Percentiles rank a stretch among this genome's conserved stretches.
These are phyloP conservation scores for Lasiodiplodia gonubiensis DNA, from an alignment of 2,329 filamentous ascomycete genomes.

Conservation along the genomic window DNA sequence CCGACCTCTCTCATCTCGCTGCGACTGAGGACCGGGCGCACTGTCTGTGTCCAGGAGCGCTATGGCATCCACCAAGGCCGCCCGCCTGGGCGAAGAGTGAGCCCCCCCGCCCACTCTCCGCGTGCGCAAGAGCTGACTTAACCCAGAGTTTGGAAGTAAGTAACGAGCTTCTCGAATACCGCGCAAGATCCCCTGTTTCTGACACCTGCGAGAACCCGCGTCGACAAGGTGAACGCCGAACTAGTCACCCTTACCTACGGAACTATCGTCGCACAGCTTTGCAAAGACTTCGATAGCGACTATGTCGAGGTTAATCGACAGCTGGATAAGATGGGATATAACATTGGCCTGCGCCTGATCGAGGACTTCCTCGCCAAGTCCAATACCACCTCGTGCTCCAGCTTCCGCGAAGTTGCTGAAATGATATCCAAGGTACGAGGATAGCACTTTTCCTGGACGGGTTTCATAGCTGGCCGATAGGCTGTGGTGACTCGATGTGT, in stretches of 20 bases:
- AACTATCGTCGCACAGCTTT: constrained; percentile 94
- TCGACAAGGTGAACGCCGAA: constrained; percentile 98
- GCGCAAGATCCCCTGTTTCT: not conserved
- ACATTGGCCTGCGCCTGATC: constrained; percentile 93
- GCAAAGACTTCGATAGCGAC: constrained; percentile 93
- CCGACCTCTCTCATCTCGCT: constrained; percentile 14
- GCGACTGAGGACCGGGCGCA: constrained; percentile 27
- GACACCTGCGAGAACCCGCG: constrained; percentile 70
- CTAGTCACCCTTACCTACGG: constrained; percentile 97
- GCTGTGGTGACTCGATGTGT: not conserved
- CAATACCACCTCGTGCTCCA: constrained; percentile 84
- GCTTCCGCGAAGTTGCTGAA: constrained; percentile 95
- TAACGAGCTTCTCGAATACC: constrained; percentile 32
- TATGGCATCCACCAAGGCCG: constrained; percentile 68
- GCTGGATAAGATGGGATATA: constrained; percentile 98
- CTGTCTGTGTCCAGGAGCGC: constrained; percentile 27
- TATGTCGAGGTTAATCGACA: constrained; percentile 97
- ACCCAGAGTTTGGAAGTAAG: constrained; percentile 89
- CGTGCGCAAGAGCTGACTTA: constrained; percentile 41
- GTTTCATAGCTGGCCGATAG: not conserved
- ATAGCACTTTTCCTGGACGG: not conserved
- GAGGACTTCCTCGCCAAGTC: constrained; percentile 98
- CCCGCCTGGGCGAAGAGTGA: constrained; percentile 77
- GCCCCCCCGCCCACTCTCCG: constrained; percentile 42
- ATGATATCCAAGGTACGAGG: constrained; percentile 82